Evolutionary conservation across 176 grass and related monocot genomes (phyloP), one percentile per base, ranked within the genome.

Genomic region (Cenchrus americanus): DNA sequence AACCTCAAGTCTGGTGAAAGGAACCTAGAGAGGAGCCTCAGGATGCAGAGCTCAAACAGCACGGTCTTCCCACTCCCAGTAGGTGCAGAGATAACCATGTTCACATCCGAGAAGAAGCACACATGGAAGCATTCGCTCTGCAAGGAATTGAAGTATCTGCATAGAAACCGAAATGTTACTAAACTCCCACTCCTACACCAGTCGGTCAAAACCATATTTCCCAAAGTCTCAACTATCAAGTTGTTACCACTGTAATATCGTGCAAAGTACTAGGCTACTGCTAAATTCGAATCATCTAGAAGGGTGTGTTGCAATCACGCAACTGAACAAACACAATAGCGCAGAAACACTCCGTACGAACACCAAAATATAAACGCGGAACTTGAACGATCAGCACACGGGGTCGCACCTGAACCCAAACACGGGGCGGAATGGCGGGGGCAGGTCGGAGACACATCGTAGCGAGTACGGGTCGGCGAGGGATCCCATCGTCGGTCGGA

Each of bases 51-150:
- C 83, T 98, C 89, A 76, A 98, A 98, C 17, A 98, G 86, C 73
- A 91, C 93, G 6, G 96, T 98, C 77, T 98, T 98, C 15, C 96
- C 96, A 55, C 96, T 98, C 55, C 93, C 96, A 78, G 96, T 98
- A 50, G 96, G 96, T 17, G 96, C 96, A 11, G 96, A 98, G 83
- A 98, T 91, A 62, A 98, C 93, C 91, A 98, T 98, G 87, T 91
- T 98, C 78, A 88, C 83, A 72, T 98, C 93, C 30, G 93, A 93
- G 79, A 88, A 81, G 69, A 92, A 98, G 61, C 96, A 95, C 26
- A 75, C 82, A 32, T 87, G 73, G 80, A 93, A 95, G 69, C 96
- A 98, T 73, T 98, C 96, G 57, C 96, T 93, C 76, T 98, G 96
- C 89, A 95, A 78, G 71, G 96, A 98, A 79, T 98, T 98, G 82